Percentiles rank a stretch among this genome's conserved stretches.
These are phyloP conservation scores for Komagataella kurtzmanii DNA, from an alignment of 805 yeast species.

Conservation along the genomic window DNA sequence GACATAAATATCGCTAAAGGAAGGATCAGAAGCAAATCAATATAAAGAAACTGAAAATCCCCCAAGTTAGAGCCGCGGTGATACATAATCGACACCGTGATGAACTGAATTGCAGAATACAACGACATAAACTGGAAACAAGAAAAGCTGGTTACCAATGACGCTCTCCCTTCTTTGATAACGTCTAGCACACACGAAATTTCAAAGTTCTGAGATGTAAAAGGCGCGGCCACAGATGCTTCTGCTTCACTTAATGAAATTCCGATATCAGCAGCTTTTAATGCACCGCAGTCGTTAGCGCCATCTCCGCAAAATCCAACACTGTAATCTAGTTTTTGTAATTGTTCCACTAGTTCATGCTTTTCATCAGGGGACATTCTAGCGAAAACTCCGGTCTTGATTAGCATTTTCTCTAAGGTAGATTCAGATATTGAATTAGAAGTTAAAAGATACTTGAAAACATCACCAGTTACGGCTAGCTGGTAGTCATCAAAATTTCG, in stretches of 20 bases:
- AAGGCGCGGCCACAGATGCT: slow-evolving; percentile 98
- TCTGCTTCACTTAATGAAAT: slow-evolving; percentile 94
- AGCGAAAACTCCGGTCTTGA: slow-evolving; percentile 73
- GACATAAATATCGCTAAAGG: slow-evolving; percentile 97
- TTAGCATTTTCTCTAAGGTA: slow-evolving; percentile 41
- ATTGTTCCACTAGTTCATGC: slow-evolving; percentile 83
- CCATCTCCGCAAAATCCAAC: slow-evolving; percentile 99
- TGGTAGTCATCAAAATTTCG: slow-evolving; percentile 27
- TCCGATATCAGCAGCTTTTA: slow-evolving; percentile 96
- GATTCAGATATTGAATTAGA: slow-evolving; percentile 25
- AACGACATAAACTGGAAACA: slow-evolving; percentile 97
- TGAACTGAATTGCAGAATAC: slow-evolving; percentile 92
- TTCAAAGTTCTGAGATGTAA: slow-evolving; percentile 82
- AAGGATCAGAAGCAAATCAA: slow-evolving; percentile 78
- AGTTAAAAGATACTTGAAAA: slow-evolving; percentile 66
- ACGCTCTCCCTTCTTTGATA: slow-evolving; percentile 88
- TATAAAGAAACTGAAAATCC: slow-evolving; percentile 91
- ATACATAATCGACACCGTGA: slow-evolving; percentile 75
- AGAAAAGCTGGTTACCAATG: slow-evolving; percentile 87
- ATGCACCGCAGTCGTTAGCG: slow-evolving; percentile 97
- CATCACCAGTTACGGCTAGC: slow-evolving; percentile 87
- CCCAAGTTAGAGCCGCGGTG: slow-evolving; percentile 87
- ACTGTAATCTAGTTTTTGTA: slow-evolving; percentile 77
- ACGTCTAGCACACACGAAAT: slow-evolving; percentile 88
- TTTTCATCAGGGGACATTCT: slow-evolving; percentile 99